phyloP scores from a whole-genome alignment of 768 basidiomycete species.

The Agaricus bisporus region DNA sequence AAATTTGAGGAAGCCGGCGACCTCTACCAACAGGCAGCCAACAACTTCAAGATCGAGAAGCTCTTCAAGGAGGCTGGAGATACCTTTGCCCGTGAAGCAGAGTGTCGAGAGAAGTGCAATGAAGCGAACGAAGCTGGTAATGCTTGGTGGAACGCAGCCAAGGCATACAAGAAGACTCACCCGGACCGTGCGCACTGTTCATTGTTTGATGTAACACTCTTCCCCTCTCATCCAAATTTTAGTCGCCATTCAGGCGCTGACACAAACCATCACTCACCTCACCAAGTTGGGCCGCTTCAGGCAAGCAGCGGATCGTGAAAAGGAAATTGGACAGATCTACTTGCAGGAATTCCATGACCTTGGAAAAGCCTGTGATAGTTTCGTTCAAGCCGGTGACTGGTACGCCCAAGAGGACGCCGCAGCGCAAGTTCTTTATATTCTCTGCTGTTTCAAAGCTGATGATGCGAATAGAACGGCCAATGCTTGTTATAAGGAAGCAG shows the following conservation, averaged over 20 bases:
- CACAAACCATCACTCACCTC: slow-evolving; percentile 78
- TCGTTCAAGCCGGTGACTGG: slow-evolving; percentile 90
- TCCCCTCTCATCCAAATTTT: slow-evolving; percentile 12
- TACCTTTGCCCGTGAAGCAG: slow-evolving; percentile 88
- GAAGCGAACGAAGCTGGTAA: slow-evolving; percentile 95
- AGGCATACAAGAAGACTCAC: slow-evolving; percentile 87
- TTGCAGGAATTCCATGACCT: slow-evolving; percentile 79
- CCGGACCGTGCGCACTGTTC: slow-evolving; percentile 64
- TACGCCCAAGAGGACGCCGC: slow-evolving; percentile 96
- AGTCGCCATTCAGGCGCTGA: slow-evolving; percentile 89
- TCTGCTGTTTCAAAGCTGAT: not conserved
- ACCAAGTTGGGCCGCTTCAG: slow-evolving; percentile 86
- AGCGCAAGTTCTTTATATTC: slow-evolving; percentile 58
- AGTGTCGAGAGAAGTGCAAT: slow-evolving; percentile 84
- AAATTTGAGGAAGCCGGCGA: slow-evolving; percentile 97
- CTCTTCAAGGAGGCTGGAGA: slow-evolving; percentile 89
- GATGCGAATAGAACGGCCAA: slow-evolving; percentile 73
- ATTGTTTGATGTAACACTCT: not conserved
- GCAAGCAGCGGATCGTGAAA: slow-evolving; percentile 97
- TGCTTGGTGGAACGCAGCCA: slow-evolving; percentile 98
- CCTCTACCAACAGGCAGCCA: slow-evolving; percentile 91
- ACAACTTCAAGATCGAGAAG: slow-evolving; percentile 89
- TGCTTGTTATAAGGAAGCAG: slow-evolving; percentile 93
- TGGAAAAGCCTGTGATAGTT: slow-evolving; percentile 85
- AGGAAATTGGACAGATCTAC: slow-evolving; percentile 93